Conservation (phyloP, 140 eudicot species). For the Anethum foeniculum region DNA sequence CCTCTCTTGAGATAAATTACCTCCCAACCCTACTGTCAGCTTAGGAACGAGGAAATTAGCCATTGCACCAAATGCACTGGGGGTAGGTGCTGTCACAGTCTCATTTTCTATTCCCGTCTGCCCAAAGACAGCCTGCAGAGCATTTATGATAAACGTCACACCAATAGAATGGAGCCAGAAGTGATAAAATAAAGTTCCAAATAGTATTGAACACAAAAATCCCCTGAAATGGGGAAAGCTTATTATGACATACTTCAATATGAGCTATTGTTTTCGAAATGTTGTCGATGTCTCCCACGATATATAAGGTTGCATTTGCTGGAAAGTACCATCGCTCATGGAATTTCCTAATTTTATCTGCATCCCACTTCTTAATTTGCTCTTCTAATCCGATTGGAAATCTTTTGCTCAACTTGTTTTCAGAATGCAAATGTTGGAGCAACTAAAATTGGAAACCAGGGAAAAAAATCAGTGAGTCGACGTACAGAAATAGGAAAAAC, state of each 20-base stretch:
- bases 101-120: conserved; percentile 58
- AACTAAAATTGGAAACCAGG: conserved; percentile 32
- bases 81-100: conserved; percentile 45
- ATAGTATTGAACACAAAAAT: background rate
- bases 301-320: conserved; percentile 83
- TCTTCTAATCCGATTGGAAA: conserved; percentile 99
- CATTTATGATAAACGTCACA: conserved; percentile 3
- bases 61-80: conserved; percentile 96
- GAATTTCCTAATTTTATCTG: conserved; percentile 86
- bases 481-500: background rate
- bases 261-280: conserved; percentile 61
- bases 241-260: conserved; percentile 57
- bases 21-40: conserved; percentile 79
- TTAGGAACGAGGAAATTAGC: conserved; percentile 96
- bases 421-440: conserved; percentile 96
- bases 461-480: background rate
- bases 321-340: conserved; percentile 99
- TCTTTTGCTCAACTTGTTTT: conserved; percentile 90
- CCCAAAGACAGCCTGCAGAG: conserved; percentile 77
- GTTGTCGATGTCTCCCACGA: conserved; percentile 89
- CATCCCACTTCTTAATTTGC: conserved; percentile 98
- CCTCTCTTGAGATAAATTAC: conserved; percentile 56
- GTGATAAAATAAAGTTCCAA: background rate
- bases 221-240: background rate
- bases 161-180: background rate